Evolutionary conservation across 2,329 filamentous ascomycete genomes (phyloP), one percentile per base, ranked within the genome.

Genomic region (Diaporthe humulicola): DNA sequence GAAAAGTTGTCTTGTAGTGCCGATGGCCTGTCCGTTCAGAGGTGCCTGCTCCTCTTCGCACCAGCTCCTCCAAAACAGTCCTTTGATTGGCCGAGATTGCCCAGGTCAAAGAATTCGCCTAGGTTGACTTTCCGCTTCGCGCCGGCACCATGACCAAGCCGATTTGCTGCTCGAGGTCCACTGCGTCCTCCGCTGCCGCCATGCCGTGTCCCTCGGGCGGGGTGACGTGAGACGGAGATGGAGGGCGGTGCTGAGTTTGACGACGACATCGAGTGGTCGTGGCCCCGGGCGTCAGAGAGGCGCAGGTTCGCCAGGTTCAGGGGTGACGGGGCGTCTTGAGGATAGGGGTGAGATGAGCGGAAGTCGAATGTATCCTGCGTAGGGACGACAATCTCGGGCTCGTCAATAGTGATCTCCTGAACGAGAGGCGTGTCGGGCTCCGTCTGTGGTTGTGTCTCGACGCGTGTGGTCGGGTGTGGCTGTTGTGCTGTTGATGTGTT

Each of bases 41-140:
- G 80, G 74, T 91, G 89, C 70, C 89, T 85, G 71, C 83, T 86
- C 74, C 90, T 84, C 81, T 91, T 91, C 19, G 82, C 82, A 56
- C 85, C 83, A 48, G 83, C 82, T 40, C 84, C 84, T 19, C 87
- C 86, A 77, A 89, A 88, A 45, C 87, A 81, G 76, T 94, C 93
- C 80, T 93, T 93, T 57, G 90, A 90, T 75, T 89, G 87, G 42
- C 88, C 88, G 69, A 93, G 82, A 77, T 90, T 91, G 71, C 91
- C 90, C 10, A 94, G 85, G 79, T 95, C 93, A 80, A 95, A 95
- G 71, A 95, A 92, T 79, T 96, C 94, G 33, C 91, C 90, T 79
- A 94, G 89, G 78, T 94, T 93, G 78, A 94, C 88, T 79, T 93
- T 90, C 56, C 94, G 89, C 83, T 96, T 96, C 78, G 91, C 88